Conservation (phyloP, 2,329 filamentous ascomycete species). For the Cryphonectria nitschkei region DNA sequence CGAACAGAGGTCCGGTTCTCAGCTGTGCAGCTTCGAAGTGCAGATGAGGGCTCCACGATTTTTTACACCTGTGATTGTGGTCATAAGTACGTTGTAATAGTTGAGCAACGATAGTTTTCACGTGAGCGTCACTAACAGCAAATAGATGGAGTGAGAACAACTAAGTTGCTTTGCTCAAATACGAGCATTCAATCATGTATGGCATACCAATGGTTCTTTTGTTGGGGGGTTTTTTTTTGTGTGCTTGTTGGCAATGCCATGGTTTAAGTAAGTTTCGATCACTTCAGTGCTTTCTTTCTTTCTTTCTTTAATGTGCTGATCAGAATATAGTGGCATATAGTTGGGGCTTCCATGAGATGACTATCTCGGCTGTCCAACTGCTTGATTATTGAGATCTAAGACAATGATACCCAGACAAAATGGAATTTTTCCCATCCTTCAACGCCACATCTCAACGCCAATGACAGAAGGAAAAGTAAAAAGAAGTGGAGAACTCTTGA, state of each 20-base stretch:
- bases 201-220: neutral
- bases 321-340: neutral
- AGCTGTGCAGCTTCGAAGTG: slow-evolving; percentile 83
- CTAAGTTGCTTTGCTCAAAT: slow-evolving; percentile 38
- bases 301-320: neutral
- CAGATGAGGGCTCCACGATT: slow-evolving; percentile 92
- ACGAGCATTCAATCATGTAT: neutral
- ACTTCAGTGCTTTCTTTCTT: neutral
- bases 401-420: slow-evolving; percentile 14
- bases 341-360: neutral
- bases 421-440: neutral
- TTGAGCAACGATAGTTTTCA: slow-evolving; percentile 23
- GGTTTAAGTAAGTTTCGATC: neutral
- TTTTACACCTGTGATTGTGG: slow-evolving; percentile 91
- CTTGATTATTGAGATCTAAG: neutral
- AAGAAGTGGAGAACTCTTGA: no score
- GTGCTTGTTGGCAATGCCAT: neutral
- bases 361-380: neutral
- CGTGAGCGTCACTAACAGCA: slow-evolving; percentile 33
- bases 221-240: neutral
- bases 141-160: slow-evolving; percentile 63
- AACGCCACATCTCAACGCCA: slow-evolving; percentile 8
- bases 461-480: no score
- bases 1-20: slow-evolving; percentile 82
- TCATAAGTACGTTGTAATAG: slow-evolving; percentile 64